Percentiles rank a stretch among this genome's conserved stretches.
Conservation (phyloP, 371 early-diverging fungal genomes). For the Choanephora cucurbitarum region DNA sequence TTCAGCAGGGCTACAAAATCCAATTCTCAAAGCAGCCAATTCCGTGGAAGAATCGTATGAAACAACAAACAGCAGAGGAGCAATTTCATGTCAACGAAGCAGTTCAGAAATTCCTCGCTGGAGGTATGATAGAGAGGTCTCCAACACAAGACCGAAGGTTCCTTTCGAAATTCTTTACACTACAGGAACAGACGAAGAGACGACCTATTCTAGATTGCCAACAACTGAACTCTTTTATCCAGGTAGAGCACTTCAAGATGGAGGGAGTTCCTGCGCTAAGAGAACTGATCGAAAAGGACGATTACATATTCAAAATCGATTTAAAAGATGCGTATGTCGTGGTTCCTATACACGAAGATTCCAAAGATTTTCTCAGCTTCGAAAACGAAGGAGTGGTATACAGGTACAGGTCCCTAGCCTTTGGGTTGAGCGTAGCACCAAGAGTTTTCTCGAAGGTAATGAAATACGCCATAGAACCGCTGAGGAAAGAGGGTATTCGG, state of each 20-base stretch:
- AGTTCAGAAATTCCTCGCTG: too few relatives aligned
- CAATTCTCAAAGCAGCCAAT: too few relatives aligned
- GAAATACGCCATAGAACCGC: constrained; percentile 9
- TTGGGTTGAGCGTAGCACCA: constrained; percentile 10
- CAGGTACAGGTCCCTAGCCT: constrained; percentile 10
- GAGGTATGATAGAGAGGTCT: neutral
- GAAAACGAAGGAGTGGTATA: constrained; percentile 5
- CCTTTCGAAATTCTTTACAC: neutral
- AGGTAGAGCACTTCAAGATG: constrained; percentile 17
- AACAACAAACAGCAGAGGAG: too few relatives aligned
- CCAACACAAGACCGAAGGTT: neutral
- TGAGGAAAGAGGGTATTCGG: constrained; percentile 11
- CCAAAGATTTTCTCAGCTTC: constrained; percentile 8
- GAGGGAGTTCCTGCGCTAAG: constrained; percentile 13
- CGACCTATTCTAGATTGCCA: constrained; percentile 10
- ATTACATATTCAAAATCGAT: constrained; percentile 12
- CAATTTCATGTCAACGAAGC: too few relatives aligned
- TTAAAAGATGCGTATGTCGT: constrained; percentile 15
- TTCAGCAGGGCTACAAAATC: too few relatives aligned
- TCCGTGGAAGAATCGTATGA: too few relatives aligned
- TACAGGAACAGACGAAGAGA: constrained; percentile 3
- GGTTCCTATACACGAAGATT: constrained; percentile 14
- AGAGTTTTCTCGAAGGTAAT: constrained; percentile 7
- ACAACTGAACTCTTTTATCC: constrained; percentile 8
- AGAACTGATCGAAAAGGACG: constrained; percentile 11